Evolutionary conservation across 1,284 basidiomycete species (phyloP).

Genomic region (Heterobasidion occidentale): DNA sequence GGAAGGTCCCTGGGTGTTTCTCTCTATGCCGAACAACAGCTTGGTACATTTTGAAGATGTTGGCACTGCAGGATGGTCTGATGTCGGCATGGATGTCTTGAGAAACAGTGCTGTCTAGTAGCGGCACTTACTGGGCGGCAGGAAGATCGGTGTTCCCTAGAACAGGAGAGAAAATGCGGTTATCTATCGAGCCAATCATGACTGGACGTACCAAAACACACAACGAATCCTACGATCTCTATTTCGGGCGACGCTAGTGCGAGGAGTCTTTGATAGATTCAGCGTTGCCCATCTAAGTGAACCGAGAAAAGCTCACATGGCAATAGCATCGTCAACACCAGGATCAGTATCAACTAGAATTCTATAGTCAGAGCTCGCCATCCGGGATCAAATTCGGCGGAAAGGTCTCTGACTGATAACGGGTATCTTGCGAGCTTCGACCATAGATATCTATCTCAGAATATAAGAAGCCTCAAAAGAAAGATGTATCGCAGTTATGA

Average conservation of each 20-base stretch:
- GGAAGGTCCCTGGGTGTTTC: constrained; percentile 55
- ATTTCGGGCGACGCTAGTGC: constrained; percentile 72
- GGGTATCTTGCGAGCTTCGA: constrained; percentile 24
- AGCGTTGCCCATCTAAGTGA: constrained; percentile 11
- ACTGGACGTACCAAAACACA: constrained; percentile 57
- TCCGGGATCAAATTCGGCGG: background rate
- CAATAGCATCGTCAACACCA: constrained; percentile 90
- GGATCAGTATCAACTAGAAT: constrained; percentile 72
- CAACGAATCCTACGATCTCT: constrained; percentile 69
- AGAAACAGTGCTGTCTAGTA: background rate
- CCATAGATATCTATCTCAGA: background rate
- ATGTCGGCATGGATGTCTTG: constrained; percentile 13
- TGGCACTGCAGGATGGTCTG: constrained; percentile 38
- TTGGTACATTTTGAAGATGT: constrained; percentile 76
- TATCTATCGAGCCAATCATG: background rate
- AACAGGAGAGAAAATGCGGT: background rate
- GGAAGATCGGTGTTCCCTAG: constrained; percentile 66
- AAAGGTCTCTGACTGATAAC: constrained; percentile 44
- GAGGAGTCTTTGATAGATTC: constrained; percentile 36
- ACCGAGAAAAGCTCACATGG: constrained; percentile 34
- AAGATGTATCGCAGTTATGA: too few relatives aligned
- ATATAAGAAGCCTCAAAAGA: too few relatives aligned
- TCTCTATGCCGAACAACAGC: constrained; percentile 62
- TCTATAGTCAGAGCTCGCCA: background rate
- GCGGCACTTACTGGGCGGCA: constrained; percentile 43